A percentile compares a stretch with the other conserved stretches of the same genome.
Conservation (phyloP, 108 stramenopile species). For the Mediolabrus comicus region DNA sequence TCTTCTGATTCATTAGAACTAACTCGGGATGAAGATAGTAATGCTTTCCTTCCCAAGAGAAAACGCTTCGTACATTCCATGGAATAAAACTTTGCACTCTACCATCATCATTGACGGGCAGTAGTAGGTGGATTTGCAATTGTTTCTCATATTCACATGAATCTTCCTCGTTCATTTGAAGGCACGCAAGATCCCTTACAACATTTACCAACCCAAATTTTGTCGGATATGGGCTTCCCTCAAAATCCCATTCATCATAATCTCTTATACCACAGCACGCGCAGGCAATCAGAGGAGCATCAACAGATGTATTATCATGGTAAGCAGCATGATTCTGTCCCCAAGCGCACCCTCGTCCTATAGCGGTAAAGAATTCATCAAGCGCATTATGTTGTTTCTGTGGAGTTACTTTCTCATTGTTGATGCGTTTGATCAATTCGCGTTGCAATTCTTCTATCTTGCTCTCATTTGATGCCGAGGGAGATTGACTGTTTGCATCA, state of each 20-base stretch:
- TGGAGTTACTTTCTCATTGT: neutral
- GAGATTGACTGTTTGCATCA: no score
- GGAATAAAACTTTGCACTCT: neutral
- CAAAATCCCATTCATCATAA: no score
- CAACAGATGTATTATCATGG: neutral
- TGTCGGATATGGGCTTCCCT: neutral
- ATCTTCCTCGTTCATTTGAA: neutral
- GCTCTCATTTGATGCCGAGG: no score
- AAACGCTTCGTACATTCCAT: neutral
- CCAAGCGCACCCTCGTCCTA: neutral
- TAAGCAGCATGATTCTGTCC: neutral
- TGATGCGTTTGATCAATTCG: neutral
- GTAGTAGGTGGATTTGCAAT: neutral
- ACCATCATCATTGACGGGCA: neutral
- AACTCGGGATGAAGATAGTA: constrained; percentile 11
- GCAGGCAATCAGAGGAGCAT: neutral
- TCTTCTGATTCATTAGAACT: neutral
- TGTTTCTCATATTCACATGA: neutral
- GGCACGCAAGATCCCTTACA: neutral
- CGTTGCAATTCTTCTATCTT: no score
- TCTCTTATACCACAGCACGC: neutral
- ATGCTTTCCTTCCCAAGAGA: neutral
- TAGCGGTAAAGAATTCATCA: neutral
- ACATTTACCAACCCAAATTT: neutral
- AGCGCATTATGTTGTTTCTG: neutral